These are phyloP conservation scores for Xylariales sp. DNA, from an alignment of 2,329 filamentous ascomycete species.

Conservation along the genomic window DNA sequence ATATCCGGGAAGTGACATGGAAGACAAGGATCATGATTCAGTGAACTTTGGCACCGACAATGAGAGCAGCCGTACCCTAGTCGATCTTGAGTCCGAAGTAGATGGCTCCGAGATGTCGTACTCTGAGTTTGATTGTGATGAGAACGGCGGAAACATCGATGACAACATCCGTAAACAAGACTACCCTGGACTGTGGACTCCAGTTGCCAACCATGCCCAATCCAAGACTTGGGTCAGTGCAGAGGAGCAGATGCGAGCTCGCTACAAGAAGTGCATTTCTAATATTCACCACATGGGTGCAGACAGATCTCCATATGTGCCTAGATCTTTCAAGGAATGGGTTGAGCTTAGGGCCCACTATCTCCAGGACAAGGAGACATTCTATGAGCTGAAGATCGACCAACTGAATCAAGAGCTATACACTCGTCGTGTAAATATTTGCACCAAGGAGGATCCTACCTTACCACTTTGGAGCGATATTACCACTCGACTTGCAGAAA, in stretches of 20 bases:
- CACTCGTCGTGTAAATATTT: not conserved
- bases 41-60: no score
- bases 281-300: slow-evolving; percentile 30
- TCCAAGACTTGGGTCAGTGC: slow-evolving; percentile 28
- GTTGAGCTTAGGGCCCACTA: slow-evolving; percentile 4
- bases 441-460: not conserved
- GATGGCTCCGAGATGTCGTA: no score
- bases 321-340: slow-evolving; percentile 26
- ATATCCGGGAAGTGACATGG: no score
- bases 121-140: no score
- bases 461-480: not conserved
- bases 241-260: slow-evolving; percentile 25
- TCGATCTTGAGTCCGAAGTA: no score
- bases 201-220: not conserved
- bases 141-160: no score
- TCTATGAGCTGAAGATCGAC: not conserved
- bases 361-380: not conserved
- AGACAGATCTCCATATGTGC: slow-evolving; percentile 31
- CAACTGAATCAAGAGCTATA: not conserved
- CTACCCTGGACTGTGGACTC: not conserved
- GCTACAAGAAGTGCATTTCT: slow-evolving; percentile 29
- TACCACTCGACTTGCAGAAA: not conserved
- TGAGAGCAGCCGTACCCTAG: no score
- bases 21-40: no score
- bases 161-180: no score